phyloP scores from a whole-genome alignment of 2,329 filamentous ascomycete genomes.

The Trichoderma polysporum region DNA sequence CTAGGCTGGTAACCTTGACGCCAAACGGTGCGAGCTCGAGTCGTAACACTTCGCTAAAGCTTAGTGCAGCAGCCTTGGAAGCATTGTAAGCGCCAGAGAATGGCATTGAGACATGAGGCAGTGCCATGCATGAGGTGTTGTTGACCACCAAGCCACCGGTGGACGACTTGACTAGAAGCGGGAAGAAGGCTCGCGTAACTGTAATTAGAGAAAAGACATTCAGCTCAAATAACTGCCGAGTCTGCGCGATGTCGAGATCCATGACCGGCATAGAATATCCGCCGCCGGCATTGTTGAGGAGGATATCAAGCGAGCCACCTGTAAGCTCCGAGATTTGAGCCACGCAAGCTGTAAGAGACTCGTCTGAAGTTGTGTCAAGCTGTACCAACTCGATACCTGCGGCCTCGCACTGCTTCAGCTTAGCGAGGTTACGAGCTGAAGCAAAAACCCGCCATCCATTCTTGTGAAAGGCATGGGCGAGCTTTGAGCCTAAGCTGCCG shows the following conservation, averaged over 20 bases:
- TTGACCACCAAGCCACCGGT: slow-evolving; percentile 24
- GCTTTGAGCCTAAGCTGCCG: slow-evolving; percentile 33
- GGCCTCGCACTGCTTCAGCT: slow-evolving; percentile 23
- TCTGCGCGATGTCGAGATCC: slow-evolving; percentile 25
- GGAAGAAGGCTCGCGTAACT: slow-evolving; percentile 28
- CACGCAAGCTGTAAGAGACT: slow-evolving; percentile 26
- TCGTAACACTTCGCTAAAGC: slow-evolving; percentile 29
- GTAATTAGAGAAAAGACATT: slow-evolving; percentile 30
- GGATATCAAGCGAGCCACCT: slow-evolving; percentile 30
- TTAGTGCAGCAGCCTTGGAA: slow-evolving; percentile 28
- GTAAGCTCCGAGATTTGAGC: slow-evolving; percentile 24
- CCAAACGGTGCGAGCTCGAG: slow-evolving; percentile 32
- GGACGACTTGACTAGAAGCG: slow-evolving; percentile 25
- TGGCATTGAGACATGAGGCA: slow-evolving; percentile 18
- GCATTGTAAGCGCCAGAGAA: slow-evolving; percentile 29
- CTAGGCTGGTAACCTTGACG: slow-evolving; percentile 28
- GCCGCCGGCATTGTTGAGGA: slow-evolving; percentile 33
- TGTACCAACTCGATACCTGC: slow-evolving; percentile 27
- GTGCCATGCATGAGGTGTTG: slow-evolving; percentile 23
- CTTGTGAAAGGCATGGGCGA: slow-evolving; percentile 33
- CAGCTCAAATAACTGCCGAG: slow-evolving; percentile 27
- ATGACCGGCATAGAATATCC: slow-evolving; percentile 29
- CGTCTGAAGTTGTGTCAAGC: slow-evolving; percentile 28
- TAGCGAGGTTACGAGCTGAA: slow-evolving; percentile 31
- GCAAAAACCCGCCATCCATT: slow-evolving; percentile 33